Evolutionary conservation across 371 early-diverging fungal genomes (phyloP), one percentile per base, ranked within the genome.

Genomic region (Chytridium lagenaria): DNA sequence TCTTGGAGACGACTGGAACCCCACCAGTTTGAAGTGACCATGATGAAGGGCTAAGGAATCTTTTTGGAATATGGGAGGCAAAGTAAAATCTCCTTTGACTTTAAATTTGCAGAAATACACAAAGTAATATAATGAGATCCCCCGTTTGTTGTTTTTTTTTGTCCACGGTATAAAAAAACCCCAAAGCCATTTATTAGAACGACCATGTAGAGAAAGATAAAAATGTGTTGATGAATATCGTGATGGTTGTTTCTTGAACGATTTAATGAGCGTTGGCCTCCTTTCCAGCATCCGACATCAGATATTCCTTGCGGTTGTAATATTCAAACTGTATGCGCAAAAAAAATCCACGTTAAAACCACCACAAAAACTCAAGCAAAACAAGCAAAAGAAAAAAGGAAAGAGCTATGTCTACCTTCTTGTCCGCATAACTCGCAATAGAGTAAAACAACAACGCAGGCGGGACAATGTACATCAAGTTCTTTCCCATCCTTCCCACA

Each of bases 251-350:
- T n/a, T n/a, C n/a, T n/a, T n/a, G n/a, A n/a, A n/a, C n/a, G n/a
- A n/a, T n/a, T n/a, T n/a, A n/a, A n/a, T n/a, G n/a, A n/a, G n/a
- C n/a, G 57, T 10, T 23, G 57, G 57, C 57, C 10, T 19, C 57
- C 57, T 55, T 55, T 15, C 15, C 57, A 19, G 22, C 69, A 10
- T 38, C 68, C 33, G 55, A 33, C 39, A 49, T 69, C 40, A 78
- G 75, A 71, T 78, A 78, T 30, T 59, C 83, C 78, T 83, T 83
- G 23, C 81, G 67, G 80, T 81, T 78, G 79, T 81, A 80, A 75
- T 77, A 77, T 75, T 83, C 81, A 71, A 78, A 79, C 81, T 81
- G 59, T 1, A 68, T 36, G 23, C 31, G 26, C 38, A 59, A 19
- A 2, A 12, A 71, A 68, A n/a, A n/a, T n/a, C n/a, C n/a, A n/a